Evolutionary conservation across 345 rosid species (phyloP), one percentile per base, ranked within the genome.

Genomic region (Citrus inodora): DNA sequence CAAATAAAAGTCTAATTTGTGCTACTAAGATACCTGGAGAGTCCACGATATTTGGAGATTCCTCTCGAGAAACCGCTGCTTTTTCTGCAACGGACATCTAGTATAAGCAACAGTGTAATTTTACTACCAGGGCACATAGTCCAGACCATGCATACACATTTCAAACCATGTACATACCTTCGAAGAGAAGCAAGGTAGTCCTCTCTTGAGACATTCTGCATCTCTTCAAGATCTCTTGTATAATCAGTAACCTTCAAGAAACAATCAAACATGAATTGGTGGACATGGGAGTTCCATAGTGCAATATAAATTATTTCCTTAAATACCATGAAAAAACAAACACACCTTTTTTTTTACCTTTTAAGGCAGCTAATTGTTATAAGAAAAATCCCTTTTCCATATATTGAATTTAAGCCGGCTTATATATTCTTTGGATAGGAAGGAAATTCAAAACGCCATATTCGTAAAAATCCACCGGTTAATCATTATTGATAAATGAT

Each of bases 31-130:
- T 88, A 94, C 99, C 98, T 94, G 77, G 98, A 87, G 69, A 92
- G 97, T 71, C 94, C 98, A 76, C 99, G 94, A 83, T 96, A 94
- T 83, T 96, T 96, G 37, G 98, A 87, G 56, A 91, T 84, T 71
- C 99, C 99, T 85, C 99, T 92, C 6, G 99, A 94, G 82, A 94
- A 96, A 64, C 98, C 97, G 71, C 97, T 94, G 89, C 98, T 96
- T 83, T 94, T 96, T 87, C 99, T 96, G 97, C 86, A 87, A 40
- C 78, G 80, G 78, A 73, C 65, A 86, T 55, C 25, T 37, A 80
- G 67, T 70, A 81, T 85, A 70, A 86, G 85, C 67, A 80, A 85
- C 76, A 72, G 59, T 42, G 40, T 25, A 74, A 67, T 11, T 67
- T 76, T 22, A 68, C 40, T 74, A 35, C 14, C 14, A 30, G 71